Conservation (phyloP, 2,329 filamentous ascomycete genomes). For the Ophiostoma sp. region DNA sequence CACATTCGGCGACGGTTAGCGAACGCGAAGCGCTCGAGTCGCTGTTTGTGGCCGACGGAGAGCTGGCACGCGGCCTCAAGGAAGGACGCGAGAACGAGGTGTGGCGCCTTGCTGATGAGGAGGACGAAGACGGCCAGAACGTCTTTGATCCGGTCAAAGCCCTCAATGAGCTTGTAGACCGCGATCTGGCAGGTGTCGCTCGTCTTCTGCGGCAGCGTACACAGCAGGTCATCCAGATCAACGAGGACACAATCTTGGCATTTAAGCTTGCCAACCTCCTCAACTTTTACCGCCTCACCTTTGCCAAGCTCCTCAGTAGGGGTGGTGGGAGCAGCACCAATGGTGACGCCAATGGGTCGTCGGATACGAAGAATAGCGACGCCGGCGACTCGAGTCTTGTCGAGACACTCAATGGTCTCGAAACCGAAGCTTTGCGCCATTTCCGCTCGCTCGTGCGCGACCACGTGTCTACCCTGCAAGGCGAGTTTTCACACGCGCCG, state of each 20-base stretch:
- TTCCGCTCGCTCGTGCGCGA: slow-evolving; percentile 82
- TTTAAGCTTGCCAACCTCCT: slow-evolving; percentile 91
- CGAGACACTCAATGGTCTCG: slow-evolving; percentile 66
- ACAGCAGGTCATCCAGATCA: slow-evolving; percentile 88
- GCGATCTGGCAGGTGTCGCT: slow-evolving; percentile 77
- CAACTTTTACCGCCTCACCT: slow-evolving; percentile 84
- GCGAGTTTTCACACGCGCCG: slow-evolving; percentile 68
- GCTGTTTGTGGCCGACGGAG: slow-evolving; percentile 87
- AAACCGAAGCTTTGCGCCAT: slow-evolving; percentile 75
- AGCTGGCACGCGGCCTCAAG: slow-evolving; percentile 79
- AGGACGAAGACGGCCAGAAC: slow-evolving; percentile 51
- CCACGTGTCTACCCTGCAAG: slow-evolving; percentile 72
- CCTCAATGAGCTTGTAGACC: slow-evolving; percentile 81
- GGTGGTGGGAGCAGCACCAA: not conserved
- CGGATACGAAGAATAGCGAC: not conserved
- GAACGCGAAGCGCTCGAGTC: slow-evolving; percentile 90
- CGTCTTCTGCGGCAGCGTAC: slow-evolving; percentile 84
- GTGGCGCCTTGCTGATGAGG: slow-evolving; percentile 69
- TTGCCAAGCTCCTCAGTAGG: slow-evolving; percentile 71
- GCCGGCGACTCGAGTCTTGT: slow-evolving; percentile 63
- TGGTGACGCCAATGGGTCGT: not conserved
- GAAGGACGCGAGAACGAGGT: slow-evolving; percentile 79
- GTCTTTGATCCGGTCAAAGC: slow-evolving; percentile 80
- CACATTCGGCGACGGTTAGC: slow-evolving; percentile 89
- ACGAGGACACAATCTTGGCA: slow-evolving; percentile 83